Conservation (phyloP, 441 rosid genomes). For the Lepidium campestre region DNA sequence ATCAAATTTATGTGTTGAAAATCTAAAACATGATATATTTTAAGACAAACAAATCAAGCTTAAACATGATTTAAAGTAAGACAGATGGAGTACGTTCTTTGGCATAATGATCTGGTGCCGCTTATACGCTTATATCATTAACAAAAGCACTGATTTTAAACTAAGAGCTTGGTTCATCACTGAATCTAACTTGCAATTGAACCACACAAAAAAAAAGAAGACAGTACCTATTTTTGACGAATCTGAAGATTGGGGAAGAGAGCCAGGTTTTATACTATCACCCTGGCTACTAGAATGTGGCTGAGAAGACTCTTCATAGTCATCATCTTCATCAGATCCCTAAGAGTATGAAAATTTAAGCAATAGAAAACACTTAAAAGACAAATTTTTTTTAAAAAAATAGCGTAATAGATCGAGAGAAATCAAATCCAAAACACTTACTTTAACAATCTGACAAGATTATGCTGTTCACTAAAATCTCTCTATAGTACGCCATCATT, state of each 20-base stretch:
- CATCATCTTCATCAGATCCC: slow-evolving; percentile 63
- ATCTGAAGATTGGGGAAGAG: slow-evolving; percentile 46
- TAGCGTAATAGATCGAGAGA: not conserved
- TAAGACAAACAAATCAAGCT: no score
- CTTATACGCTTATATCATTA: not conserved
- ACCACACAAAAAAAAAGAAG: not conserved
- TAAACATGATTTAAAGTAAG: no score
- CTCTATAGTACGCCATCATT: no score
- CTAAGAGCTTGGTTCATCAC: not conserved
- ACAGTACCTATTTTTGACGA: slow-evolving; percentile 47
- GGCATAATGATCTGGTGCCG: not conserved
- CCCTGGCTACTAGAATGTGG: slow-evolving; percentile 59
- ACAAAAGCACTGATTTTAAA: not conserved
- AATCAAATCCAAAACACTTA: slow-evolving; percentile 21
- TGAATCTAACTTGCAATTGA: not conserved
- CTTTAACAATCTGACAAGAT: slow-evolving; percentile 54
- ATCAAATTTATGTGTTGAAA: no score
- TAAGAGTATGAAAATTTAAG: slow-evolving; percentile 7
- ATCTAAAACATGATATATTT: no score
- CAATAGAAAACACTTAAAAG: not conserved
- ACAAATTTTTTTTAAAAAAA: not conserved
- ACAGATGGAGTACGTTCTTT: slow-evolving; percentile 25
- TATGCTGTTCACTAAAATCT: no score
- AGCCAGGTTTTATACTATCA: slow-evolving; percentile 36
- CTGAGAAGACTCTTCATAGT: slow-evolving; percentile 51